phyloP scores from a whole-genome alignment of 2,329 filamentous ascomycete genomes.

The Botrytis paeoniae region DNA sequence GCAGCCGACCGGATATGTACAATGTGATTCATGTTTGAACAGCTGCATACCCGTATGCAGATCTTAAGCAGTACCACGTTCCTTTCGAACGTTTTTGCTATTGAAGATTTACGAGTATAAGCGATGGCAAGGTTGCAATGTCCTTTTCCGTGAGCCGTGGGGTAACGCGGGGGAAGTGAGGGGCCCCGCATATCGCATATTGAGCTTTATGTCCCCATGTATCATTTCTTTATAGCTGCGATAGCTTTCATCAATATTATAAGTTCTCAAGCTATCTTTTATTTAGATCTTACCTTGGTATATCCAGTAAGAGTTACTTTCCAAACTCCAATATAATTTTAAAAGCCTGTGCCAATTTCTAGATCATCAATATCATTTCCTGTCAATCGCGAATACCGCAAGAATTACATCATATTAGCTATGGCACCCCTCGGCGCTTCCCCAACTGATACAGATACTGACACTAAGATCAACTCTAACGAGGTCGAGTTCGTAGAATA shows the following conservation, averaged over 20 bases:
- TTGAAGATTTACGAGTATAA: no score
- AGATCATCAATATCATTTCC: background rate
- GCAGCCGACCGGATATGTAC: background rate
- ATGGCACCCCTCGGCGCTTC: background rate
- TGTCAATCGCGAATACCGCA: background rate
- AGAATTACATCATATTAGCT: background rate
- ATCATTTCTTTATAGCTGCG: background rate
- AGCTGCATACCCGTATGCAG: background rate
- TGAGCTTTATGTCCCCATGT: background rate
- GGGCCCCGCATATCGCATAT: slow-evolving; percentile 11
- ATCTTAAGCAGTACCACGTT: background rate
- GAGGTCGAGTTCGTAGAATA: slow-evolving; percentile 20
- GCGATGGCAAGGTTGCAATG: background rate
- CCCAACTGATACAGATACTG: background rate
- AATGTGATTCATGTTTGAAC: background rate
- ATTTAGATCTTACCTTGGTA: background rate
- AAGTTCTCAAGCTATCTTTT: background rate
- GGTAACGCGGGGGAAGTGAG: slow-evolving; percentile 8
- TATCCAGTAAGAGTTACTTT: background rate
- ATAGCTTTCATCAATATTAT: background rate
- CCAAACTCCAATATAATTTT: background rate
- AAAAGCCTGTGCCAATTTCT: background rate
- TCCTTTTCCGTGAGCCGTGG: slow-evolving; percentile 16
- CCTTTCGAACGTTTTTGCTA: background rate
- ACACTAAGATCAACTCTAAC: slow-evolving; percentile 9